phyloP scores from a whole-genome alignment of 345 rosid species.

The Citrus sinensis region DVS_A1.0 CM039163.1:44929501-44930000 shows the following conservation, averaged over 20 bases:
- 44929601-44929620: neutral
- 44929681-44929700: neutral
- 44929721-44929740: neutral
- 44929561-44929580: neutral
- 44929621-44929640: neutral
- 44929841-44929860: neutral
- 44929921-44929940: constrained; percentile 84
- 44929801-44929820: neutral
- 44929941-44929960: neutral
- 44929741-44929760: neutral
- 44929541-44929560: constrained; percentile 39
- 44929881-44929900: constrained; percentile 78
- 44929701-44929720: neutral
- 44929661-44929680: neutral
- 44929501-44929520: constrained; percentile 60
- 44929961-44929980: neutral
- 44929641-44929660: neutral
- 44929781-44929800: neutral
- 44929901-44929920: constrained; percentile 97
- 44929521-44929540: constrained; percentile 79
- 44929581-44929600: neutral
- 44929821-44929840: neutral
- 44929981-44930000: neutral
- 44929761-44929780: neutral
- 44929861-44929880: constrained; percentile 30